A percentile compares a stretch with the other conserved stretches of the same genome.
These are phyloP conservation scores for Tieghemostelium lacteum DNA, from an alignment of 78 protist species.

Conservation along the genomic window DNA sequence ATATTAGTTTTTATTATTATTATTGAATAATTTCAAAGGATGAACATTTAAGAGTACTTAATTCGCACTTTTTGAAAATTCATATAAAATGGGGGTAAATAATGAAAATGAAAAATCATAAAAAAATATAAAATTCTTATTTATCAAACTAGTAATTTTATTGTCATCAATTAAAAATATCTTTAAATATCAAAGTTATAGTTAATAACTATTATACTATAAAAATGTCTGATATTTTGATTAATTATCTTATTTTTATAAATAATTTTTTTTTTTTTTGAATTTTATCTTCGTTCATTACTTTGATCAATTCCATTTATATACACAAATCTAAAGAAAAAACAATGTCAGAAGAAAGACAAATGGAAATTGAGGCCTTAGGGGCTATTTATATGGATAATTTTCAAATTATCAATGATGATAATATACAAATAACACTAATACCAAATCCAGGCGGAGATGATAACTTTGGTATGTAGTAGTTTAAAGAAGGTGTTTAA, in stretches of 20 bases:
- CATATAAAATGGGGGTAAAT: no score
- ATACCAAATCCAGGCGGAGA: slow-evolving; percentile 74
- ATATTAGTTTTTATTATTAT: no score
- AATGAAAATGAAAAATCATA: no score
- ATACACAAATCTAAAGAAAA: neutral
- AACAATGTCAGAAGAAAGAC: slow-evolving; percentile 50
- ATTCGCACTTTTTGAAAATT: no score
- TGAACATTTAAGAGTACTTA: no score
- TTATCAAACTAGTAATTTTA: no score
- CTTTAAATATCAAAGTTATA: no score
- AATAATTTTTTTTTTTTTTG: no score
- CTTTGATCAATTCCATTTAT: neutral
- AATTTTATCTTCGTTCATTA: neutral
- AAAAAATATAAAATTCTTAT: no score
- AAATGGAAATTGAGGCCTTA: slow-evolving; percentile 64
- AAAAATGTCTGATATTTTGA: neutral
- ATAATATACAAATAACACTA: slow-evolving; percentile 60
- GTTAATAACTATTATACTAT: no score
- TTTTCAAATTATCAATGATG: slow-evolving; percentile 24
- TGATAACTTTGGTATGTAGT: slow-evolving; percentile 47
- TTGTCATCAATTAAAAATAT: no score
- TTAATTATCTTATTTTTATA: neutral
- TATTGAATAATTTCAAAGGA: no score
- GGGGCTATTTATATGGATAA: slow-evolving; percentile 72
- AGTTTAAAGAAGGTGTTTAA: neutral